Percentiles rank a stretch among this genome's conserved stretches.
Evolutionary conservation across 2,329 filamentous ascomycete genomes (phyloP).

Genomic region (Arthrobotrys pseudoclavata): DNA sequence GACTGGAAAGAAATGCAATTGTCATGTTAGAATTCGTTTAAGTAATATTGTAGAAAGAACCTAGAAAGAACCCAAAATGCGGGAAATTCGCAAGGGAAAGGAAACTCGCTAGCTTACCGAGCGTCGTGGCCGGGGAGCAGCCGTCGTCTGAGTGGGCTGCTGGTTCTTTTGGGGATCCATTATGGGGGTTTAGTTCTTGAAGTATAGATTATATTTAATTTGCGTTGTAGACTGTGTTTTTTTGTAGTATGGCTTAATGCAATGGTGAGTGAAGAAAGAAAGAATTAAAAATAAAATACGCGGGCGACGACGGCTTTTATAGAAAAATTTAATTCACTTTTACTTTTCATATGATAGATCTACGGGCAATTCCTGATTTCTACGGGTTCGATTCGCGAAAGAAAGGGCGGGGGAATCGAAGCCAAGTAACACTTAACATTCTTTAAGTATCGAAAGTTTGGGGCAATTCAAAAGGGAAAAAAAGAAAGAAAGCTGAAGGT

Average conservation of each 20-base stretch:
- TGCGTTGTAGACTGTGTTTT: conserved; percentile 43
- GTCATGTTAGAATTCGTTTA: conserved; percentile 8
- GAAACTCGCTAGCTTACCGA: conserved; percentile 52
- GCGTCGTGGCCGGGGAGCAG: conserved; percentile 29
- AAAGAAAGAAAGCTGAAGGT: conserved; percentile 24
- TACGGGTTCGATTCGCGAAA: conserved; percentile 44
- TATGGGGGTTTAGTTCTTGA: not conserved
- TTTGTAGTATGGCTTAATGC: not conserved
- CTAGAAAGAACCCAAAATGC: conserved; percentile 28
- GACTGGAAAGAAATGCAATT: conserved; percentile 18
- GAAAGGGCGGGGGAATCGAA: not conserved
- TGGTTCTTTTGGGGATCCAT: conserved; percentile 42
- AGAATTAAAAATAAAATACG: not conserved
- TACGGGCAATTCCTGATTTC: conserved; percentile 47
- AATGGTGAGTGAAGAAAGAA: conserved; percentile 10
- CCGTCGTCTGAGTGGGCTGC: conserved; percentile 6
- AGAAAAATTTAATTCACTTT: conserved; percentile 10
- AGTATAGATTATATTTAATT: conserved; percentile 3
- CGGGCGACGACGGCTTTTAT: conserved; percentile 27
- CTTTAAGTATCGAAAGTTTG: conserved; percentile 23
- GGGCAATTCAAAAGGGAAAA: not conserved
- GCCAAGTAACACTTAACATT: conserved; percentile 20
- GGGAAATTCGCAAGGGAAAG: conserved; percentile 29
- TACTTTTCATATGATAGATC: conserved; percentile 34
- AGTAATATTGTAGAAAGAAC: not conserved